These are phyloP conservation scores for Trichoderma cornu-damae DNA, from an alignment of 2,329 filamentous ascomycete species.

Conservation along the genomic window DNA sequence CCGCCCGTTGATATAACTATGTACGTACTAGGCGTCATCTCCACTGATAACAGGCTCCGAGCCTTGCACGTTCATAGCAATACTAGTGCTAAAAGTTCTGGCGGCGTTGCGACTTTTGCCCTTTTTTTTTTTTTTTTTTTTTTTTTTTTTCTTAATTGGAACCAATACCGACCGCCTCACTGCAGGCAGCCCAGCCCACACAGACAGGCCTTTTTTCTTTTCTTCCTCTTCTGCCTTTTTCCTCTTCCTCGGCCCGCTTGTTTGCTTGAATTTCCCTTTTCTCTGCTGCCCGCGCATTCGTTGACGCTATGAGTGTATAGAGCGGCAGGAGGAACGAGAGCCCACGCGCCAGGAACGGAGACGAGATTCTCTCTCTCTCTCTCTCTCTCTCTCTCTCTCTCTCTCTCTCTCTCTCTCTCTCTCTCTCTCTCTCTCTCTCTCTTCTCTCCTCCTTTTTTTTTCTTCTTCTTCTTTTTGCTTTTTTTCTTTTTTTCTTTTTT, in stretches of 20 bases:
- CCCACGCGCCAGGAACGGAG: conserved; percentile 17
- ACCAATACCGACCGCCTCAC: too few relatives aligned
- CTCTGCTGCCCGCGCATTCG: background rate
- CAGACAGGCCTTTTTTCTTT: conserved; percentile 6
- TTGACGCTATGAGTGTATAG: conserved; percentile 18
- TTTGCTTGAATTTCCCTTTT: conserved; percentile 16
- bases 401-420: background rate
- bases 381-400: background rate
- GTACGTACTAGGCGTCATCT: too few relatives aligned
- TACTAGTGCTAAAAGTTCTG: conserved; percentile 1
- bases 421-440: too few relatives aligned
- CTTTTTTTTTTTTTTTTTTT: conserved; percentile 9
- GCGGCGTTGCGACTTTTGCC: background rate
- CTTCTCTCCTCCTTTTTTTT: too few relatives aligned
- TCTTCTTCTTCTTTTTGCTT: background rate
- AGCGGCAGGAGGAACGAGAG: conserved; percentile 6
- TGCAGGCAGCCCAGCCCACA: too few relatives aligned
- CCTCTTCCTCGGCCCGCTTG: conserved; percentile 19
- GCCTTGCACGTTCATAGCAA: too few relatives aligned
- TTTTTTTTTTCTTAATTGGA: too few relatives aligned
- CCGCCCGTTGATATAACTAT: too few relatives aligned
- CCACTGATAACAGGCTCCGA: conserved; percentile 11
- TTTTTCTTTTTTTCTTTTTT: background rate
- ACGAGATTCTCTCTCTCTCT: background rate
- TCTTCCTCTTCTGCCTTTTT: conserved; percentile 9